Evolutionary conservation across 1,284 basidiomycete species (phyloP), one percentile per base, ranked within the genome.

Genomic region (Pseudomicrostroma phylloplanum): DNA sequence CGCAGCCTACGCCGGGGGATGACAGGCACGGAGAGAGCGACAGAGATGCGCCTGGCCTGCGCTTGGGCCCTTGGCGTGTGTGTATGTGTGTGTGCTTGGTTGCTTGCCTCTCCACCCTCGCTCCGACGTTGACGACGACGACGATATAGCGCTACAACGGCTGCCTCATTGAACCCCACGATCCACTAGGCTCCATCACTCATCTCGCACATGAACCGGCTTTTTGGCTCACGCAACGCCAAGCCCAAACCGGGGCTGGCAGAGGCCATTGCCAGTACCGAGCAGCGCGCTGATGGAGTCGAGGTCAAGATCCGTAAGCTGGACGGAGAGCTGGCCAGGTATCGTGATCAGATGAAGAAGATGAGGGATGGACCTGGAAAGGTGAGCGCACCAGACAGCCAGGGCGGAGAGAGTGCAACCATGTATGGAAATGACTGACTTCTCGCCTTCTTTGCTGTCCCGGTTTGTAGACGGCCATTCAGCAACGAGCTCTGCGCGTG

Each of bases 241-340:
- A 80, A 81, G 56, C 83, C 92, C 42, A 91, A 92, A 75, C 87
- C 93, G 0, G 84, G 84, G 1, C 85, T 99, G 6, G 87, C 89
- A 66, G 92, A 97, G 82, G 96, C 94, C 17, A 96, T 98, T 73
- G 81, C 85, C 49, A 88, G 91, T 87, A 97, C 93, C 77, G 96
- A 99, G 80, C 80, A 85, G 0, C 86, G 96, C 54, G 86, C 92
- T 76, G 89, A 89, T 56, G 87, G 89, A 9, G 91, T 97, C 70
- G 92, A 98, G 80, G 92, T 96, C 78, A 99, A 98, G 84, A 84
- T 98, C 71, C 90, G 89, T 82, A 97, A 98, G 80, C 85, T 98
- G 25, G 94, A 98, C 79, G 91, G 88, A 6, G 96, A 99, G 79
- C 85, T 98, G 39, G 85, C 83, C 48, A 84, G 90, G 59, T 98